Evolutionary conservation across 1,284 basidiomycete species (phyloP).

Genomic region (Puccinia triticina): DNA sequence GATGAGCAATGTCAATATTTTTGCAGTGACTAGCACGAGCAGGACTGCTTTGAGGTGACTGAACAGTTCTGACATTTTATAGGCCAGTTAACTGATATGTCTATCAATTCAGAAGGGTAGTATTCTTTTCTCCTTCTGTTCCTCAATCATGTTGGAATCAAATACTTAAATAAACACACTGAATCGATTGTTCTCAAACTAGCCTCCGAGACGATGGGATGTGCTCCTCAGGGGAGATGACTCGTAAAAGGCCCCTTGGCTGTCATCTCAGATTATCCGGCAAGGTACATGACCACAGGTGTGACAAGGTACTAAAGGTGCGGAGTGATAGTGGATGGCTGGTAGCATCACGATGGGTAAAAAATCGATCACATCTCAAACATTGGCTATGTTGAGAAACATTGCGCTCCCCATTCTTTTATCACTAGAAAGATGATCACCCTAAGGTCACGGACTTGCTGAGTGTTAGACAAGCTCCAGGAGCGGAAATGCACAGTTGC

Average conservation of each 20-base stretch:
- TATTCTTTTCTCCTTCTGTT: neutral
- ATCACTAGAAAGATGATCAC: no score
- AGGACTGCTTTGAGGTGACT: constrained; percentile 24
- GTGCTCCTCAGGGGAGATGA: neutral
- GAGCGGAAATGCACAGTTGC: no score
- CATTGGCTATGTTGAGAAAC: constrained; percentile 16
- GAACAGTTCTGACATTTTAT: constrained; percentile 36
- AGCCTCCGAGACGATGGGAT: neutral
- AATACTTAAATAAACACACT: constrained; percentile 10
- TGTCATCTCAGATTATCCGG: constrained; percentile 8
- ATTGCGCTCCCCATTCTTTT: neutral
- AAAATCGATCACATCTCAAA: constrained; percentile 6
- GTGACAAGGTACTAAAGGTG: constrained; percentile 1
- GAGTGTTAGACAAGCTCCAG: no score
- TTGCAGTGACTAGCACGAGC: constrained; percentile 4
- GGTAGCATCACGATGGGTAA: neutral
- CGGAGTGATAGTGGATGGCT: neutral
- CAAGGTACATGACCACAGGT: neutral
- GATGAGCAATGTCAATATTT: constrained; percentile 11
- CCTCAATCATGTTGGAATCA: neutral
- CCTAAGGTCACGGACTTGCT: no score
- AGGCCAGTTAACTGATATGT: constrained; percentile 1
- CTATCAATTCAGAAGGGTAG: neutral
- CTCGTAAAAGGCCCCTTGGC: neutral
- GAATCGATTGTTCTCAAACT: neutral